Evolutionary conservation across 345 rosid species (phyloP), one percentile per base, ranked within the genome.

Genomic region (Leavenworthia alabamica): DNA sequence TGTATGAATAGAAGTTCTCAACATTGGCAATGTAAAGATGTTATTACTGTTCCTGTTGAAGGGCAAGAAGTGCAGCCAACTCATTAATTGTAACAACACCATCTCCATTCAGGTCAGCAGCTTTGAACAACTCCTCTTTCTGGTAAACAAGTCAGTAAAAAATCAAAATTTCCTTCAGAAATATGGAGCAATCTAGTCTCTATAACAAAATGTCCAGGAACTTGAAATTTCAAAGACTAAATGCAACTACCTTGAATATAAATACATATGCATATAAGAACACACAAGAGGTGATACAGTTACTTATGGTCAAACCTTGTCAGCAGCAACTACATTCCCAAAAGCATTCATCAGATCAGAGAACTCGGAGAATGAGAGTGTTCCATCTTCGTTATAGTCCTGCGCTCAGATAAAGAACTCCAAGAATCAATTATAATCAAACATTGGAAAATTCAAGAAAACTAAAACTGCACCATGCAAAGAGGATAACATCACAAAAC

Each of bases 41-140:
- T 49, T 64, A 67, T 82, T 92, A 92, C 98, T 78, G 67, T 77
- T 89, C 95, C 51, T 89, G 96, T 72, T 92, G 95, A 75, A 75
- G 27, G 37, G 91, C 89, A 60, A 92, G 96, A 60, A 92, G 90
- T 46, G 67, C 79, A 74, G 98, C 96, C 77, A 92, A 72, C 82
- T 92, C 98, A 77, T 92, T 96, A 72, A 89, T 64, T 79, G 89
- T 81, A 72, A 92, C 98, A 76, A 73, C 82, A 66, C 82, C 93
- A 58, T 89, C 98, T 71, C 86, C 86, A 74, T 92, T 86, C 70
- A 62, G 61, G 80, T 92, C 98, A 66, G 96, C 96, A 7, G 87
- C 87, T 80, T 80, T 83, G 68, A 92, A 92, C 62, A 92, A 82
- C 76, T 86, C 93, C 77, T 86, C 84, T 85, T 86, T 92, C 96